Percentiles rank a stretch among this genome's conserved stretches.
phyloP scores from a whole-genome alignment of 225 moss, liverwort and hornwort genomes.

The Asterella californica region DNA sequence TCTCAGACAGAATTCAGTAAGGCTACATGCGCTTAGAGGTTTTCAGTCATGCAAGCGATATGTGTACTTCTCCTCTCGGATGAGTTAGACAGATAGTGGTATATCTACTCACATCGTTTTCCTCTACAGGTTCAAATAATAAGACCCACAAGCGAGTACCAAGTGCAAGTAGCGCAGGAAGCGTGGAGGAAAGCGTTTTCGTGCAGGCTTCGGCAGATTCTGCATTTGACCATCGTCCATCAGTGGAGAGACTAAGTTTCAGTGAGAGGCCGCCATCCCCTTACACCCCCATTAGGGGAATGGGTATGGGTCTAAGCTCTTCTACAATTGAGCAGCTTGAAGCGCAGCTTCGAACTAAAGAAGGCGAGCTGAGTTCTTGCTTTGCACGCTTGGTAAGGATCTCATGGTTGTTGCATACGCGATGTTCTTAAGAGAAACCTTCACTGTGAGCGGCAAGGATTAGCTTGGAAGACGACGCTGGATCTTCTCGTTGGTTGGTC shows the following conservation, averaged over 20 bases:
- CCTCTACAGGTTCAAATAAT: conserved; percentile 49
- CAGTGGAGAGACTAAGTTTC: conserved; percentile 74
- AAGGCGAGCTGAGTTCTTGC: conserved; percentile 92
- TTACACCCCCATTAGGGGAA: conserved; percentile 39
- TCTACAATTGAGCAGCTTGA: conserved; percentile 87
- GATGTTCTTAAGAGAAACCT: background rate
- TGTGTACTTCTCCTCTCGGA: background rate
- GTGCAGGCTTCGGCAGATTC: conserved; percentile 66
- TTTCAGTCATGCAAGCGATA: background rate
- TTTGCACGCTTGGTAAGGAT: conserved; percentile 77
- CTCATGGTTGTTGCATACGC: background rate
- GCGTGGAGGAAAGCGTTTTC: conserved; percentile 70
- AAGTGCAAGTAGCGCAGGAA: conserved; percentile 81
- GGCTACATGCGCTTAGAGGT: conserved; percentile 16
- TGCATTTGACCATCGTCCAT: conserved; percentile 49
- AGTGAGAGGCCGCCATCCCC: conserved; percentile 92
- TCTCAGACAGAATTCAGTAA: conserved; percentile 61
- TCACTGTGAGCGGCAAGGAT: background rate
- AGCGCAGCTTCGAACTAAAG: conserved; percentile 80
- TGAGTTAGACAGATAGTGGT: background rate
- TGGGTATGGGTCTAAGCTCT: conserved; percentile 19
- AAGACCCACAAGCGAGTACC: conserved; percentile 57
- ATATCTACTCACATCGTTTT: background rate
- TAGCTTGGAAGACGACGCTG: background rate
- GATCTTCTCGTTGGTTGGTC: background rate